Evolutionary conservation across 306 rosid species (phyloP).

Genomic region (Luffa acutangula): DNA sequence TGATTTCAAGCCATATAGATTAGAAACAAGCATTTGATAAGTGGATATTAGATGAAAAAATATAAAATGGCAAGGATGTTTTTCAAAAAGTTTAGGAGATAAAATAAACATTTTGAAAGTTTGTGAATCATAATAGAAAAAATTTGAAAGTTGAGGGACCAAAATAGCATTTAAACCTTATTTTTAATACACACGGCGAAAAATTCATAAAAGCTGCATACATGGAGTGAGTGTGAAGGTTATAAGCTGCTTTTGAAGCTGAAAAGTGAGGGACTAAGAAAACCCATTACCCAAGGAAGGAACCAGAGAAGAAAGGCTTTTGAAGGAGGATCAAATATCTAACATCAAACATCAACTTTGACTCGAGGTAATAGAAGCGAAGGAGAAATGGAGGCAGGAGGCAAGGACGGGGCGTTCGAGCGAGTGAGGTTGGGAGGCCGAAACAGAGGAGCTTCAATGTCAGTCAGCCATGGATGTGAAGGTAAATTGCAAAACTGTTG

Average conservation of each 20-base stretch:
- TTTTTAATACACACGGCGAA: no score
- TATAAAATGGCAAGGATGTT: no score
- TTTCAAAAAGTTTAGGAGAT: no score
- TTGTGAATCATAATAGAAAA: no score
- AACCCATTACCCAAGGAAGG: slow-evolving; percentile 3
- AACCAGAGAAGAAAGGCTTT: neutral
- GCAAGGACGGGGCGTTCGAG: neutral
- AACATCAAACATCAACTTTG: neutral
- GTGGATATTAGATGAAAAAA: no score
- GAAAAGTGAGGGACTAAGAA: neutral
- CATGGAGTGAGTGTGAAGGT: neutral
- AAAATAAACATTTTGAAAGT: no score
- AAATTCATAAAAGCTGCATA: neutral
- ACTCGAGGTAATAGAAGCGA: neutral
- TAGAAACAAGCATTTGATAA: no score
- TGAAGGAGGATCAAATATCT: neutral
- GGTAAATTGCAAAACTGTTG: slow-evolving; percentile 18
- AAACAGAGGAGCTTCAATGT: slow-evolving; percentile 37
- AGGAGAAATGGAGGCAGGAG: neutral
- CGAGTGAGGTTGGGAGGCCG: slow-evolving; percentile 15
- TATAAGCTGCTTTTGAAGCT: neutral
- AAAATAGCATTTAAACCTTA: no score
- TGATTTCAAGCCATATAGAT: no score
- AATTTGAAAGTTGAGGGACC: no score
- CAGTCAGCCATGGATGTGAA: neutral